Evolutionary conservation across 1,284 basidiomycete species (phyloP).

Genomic region (Ceratobasidium sp.): DNA sequence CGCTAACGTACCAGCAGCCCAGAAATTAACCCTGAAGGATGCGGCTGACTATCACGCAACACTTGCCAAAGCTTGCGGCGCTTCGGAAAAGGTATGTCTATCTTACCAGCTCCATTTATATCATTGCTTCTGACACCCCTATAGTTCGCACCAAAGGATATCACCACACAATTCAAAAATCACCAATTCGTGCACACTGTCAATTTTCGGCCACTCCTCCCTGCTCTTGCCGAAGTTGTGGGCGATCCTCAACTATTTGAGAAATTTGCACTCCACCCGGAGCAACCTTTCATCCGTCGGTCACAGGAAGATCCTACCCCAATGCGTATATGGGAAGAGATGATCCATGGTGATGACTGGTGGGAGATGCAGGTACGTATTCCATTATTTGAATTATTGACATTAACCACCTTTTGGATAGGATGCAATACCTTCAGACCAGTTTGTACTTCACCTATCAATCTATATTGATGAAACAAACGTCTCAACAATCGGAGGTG

Average conservation of each 20-base stretch:
- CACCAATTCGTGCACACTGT: neutral
- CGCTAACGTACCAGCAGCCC: neutral
- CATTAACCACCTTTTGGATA: neutral
- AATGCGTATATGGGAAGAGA: constrained; percentile 1
- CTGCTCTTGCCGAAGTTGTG: neutral
- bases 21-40: neutral
- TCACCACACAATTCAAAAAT: neutral
- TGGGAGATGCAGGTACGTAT: neutral
- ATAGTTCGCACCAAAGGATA: neutral
- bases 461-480: constrained; percentile 1
- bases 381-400: neutral
- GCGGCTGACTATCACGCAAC: neutral
- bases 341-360: neutral
- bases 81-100: neutral
- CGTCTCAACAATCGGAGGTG: neutral
- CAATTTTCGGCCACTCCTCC: neutral
- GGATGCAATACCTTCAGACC: neutral
- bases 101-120: neutral
- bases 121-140: neutral
- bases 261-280: neutral
- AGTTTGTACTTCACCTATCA: neutral
- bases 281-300: neutral
- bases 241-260: neutral
- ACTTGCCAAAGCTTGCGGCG: neutral
- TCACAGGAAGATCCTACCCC: neutral